These are phyloP conservation scores for Tuber aestivum DNA, from an alignment of 495 filamentous ascomycete genomes.

Conservation along the genomic window DNA sequence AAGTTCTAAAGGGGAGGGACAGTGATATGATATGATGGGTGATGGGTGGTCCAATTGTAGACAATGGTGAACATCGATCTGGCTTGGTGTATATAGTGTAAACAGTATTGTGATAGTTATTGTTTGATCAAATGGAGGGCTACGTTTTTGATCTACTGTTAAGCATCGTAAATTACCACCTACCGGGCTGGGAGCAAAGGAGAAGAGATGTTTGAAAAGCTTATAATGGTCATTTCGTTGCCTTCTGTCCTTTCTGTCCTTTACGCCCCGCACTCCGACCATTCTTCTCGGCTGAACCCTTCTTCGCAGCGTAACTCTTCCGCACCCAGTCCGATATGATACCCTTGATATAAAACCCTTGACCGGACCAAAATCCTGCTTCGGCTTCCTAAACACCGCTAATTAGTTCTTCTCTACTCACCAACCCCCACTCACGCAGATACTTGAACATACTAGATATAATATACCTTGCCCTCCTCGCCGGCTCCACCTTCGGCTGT, in stretches of 20 bases:
- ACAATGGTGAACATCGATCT: background rate
- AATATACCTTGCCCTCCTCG: conserved; percentile 85
- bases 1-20: background rate
- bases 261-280: background rate
- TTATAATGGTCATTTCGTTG: background rate
- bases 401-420: conserved; percentile 11
- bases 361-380: conserved; percentile 66
- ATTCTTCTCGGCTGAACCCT: background rate
- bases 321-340: conserved; percentile 64
- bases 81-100: background rate
- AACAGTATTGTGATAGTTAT: too few species aligned
- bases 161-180: background rate
- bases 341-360: too few species aligned
- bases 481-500: conserved; percentile 72
- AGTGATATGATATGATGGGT: background rate
- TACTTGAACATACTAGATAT: conserved; percentile 68
- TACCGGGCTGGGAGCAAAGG: background rate
- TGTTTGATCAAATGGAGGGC: background rate
- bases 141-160: background rate
- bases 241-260: background rate
- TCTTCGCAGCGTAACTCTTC: background rate
- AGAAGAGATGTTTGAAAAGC: background rate
- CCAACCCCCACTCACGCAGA: conserved; percentile 33
- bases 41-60: background rate
- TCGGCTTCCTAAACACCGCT: conserved; percentile 49